Evolutionary conservation across 73 alveolate genomes (phyloP), one percentile per base, ranked within the genome.

Genomic region (Paramecium tetraurelia): DNA sequence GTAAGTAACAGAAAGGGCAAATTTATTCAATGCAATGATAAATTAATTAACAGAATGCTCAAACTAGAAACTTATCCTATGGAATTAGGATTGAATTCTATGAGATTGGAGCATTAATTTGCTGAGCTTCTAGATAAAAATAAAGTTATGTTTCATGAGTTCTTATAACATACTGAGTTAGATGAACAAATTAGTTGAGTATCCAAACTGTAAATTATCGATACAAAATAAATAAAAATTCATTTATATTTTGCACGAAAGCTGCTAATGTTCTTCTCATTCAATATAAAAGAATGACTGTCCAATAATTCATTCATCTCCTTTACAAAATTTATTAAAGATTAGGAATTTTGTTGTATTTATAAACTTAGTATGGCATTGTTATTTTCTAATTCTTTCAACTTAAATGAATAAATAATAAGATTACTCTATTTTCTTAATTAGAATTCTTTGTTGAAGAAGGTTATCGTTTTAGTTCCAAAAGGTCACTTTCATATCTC

Each of bases 231-330:
- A 63, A 63, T 31, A 5, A 63, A 63, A 63, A 72, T 48, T 72
- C 59, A 72, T 80, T 80, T 80, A 46, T 80, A 80, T 80, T 80
- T 80, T 44, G 90, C 57, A 14, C 90, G 21, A 24, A 80, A 80
- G 24, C 90, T 80, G 12, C 76, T 80, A 10, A 80, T 46, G 16
- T 80, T 80, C 33, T 80, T 80, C 57, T 80, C 90, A 80, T 80
- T 80, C 72, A 80, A 41, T 7, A 80, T 80, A 80, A 44, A 80
- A 7, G 90, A 40, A 63, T 80, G 90, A 22, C 90, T 80, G 20
- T 80, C 90, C 21, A 80, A 48, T 33, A 80, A 35, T 48, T 80
- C 90, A 44, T 80, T 80, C 90, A 80, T 80, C 12, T 80, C 90
- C 31, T 80, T 80, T 10, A 80, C 90, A 80, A 80, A 80, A 27